Percentiles rank a stretch among this genome's conserved stretches.
These are phyloP conservation scores for Punica granatum DNA, from an alignment of 345 rosid genomes.

Conservation along the genomic window DNA sequence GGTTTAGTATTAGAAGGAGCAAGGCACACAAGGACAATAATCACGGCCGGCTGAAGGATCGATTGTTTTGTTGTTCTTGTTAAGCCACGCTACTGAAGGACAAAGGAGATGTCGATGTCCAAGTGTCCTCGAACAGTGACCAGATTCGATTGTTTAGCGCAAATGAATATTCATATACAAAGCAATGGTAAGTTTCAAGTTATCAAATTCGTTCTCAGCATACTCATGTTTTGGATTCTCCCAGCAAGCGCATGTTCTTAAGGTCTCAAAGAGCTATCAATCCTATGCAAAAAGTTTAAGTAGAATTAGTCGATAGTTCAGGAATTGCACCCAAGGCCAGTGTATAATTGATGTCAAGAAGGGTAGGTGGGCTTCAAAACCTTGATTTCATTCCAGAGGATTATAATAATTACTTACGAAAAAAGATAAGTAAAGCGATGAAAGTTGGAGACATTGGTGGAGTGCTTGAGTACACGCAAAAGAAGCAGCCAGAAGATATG, in stretches of 20 bases:
- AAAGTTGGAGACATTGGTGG: constrained; percentile 2
- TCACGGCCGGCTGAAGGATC: too few species aligned
- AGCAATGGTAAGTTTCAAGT: not conserved
- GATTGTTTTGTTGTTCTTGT: not conserved
- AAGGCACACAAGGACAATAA: too few species aligned
- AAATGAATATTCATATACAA: not conserved
- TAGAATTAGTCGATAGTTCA: not conserved
- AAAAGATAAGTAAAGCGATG: not conserved
- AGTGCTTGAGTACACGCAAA: not conserved
- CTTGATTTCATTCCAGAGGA: not conserved
- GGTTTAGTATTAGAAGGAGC: too few species aligned
- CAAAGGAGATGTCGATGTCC: not conserved
- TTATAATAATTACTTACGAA: not conserved
- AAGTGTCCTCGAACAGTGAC: not conserved
- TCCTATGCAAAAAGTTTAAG: not conserved
- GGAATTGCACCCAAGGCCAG: too few species aligned
- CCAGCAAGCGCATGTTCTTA: not conserved
- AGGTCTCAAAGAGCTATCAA: not conserved
- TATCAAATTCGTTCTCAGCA: not conserved
- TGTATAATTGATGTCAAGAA: not conserved
- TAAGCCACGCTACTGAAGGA: not conserved
- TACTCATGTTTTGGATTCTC: not conserved
- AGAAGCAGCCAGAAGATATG: not conserved
- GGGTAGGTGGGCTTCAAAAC: not conserved
- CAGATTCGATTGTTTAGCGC: not conserved